phyloP scores from a whole-genome alignment of 768 basidiomycete genomes.

The Pleurotus pulmonarius region DNA sequence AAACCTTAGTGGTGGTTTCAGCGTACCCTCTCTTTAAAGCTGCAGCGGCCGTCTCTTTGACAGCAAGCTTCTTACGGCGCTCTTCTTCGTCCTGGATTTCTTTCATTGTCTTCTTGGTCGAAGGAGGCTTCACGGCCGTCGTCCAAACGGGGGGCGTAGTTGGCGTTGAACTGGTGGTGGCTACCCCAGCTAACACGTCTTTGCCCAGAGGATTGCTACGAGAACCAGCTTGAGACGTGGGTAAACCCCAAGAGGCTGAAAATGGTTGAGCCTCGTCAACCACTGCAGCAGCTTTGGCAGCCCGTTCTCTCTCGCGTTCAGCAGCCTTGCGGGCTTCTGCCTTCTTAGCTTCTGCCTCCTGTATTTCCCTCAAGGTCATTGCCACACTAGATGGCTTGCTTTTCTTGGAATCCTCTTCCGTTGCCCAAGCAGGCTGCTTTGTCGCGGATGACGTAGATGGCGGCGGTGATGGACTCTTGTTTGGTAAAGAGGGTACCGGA shows the following conservation, averaged over 20 bases:
- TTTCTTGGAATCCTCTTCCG: conserved; percentile 67
- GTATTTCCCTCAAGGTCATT: conserved; percentile 87
- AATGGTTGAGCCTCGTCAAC: conserved; percentile 59
- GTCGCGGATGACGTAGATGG: conserved; percentile 13
- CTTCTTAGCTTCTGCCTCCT: conserved; percentile 86
- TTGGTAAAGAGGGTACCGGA: conserved; percentile 13
- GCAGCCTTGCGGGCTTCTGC: conserved; percentile 72
- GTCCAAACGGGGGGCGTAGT: conserved; percentile 68
- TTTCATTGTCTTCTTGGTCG: conserved; percentile 90
- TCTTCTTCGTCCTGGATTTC: conserved; percentile 99
- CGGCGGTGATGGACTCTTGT: conserved; percentile 18
- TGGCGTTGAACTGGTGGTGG: conserved; percentile 12
- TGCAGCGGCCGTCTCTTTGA: conserved; percentile 57
- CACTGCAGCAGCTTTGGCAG: conserved; percentile 43
- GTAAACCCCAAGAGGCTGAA: conserved; percentile 79
- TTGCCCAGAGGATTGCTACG: conserved; percentile 39
- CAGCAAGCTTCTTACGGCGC: conserved; percentile 64
- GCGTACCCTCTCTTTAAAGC: conserved; percentile 72
- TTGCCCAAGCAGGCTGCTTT: conserved; percentile 50
- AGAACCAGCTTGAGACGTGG: conserved; percentile 72
- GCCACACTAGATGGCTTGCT: conserved; percentile 37
- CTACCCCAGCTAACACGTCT: conserved; percentile 31
- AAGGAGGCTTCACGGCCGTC: conserved; percentile 46
- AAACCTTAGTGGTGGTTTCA: conserved; percentile 73
- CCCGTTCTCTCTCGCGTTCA: conserved; percentile 68